Base-by-base conservation (phyloP, 129 eudicot genomes). In the Flaveria ramosissima region DNA sequence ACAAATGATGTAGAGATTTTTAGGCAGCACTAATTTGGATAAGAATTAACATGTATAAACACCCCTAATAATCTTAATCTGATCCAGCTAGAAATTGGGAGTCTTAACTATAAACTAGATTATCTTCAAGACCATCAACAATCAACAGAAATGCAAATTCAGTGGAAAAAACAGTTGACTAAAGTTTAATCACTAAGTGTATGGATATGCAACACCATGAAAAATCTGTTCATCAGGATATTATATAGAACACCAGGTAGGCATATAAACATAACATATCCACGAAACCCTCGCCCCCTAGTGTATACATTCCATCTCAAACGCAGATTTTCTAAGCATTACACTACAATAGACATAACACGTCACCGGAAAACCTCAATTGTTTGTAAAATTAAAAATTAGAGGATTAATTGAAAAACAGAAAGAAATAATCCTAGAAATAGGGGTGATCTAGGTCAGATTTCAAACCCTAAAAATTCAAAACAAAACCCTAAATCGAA, bases 261-360 rank as follows among this genome's bases (percentile, higher is more conserved):
- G 74, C 74, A 70, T 47, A 46, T 23, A 2, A 65, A 65, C 24
- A 36, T 32, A 6, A 67, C 52, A 67, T 8, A 67, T 39, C 43
- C 68, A 63, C 9, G 15, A 4, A 42, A 32, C 20, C 46, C 21
- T 14, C 39, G 7, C 70, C 23, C 21, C n/a, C 70, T 30, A 67
- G 7, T 45, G n/a, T 8, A 47, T 42, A 47, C 4, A n/a, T 68
- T 57, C 11, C 16, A 68, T 17, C 27, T 36, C 50, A 7, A 65
- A 39, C 47, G 3, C 24, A 36, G 48, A 65, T 17, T 26, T 36
- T 65, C 7, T 65, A 36, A 32, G 36, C 66, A 9, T 59, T 59
- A 23, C 66, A 59, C 24, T 30, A 63, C 69, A 6, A 27, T 30
- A 63, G 20, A 63, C 13, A 16, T 27, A 63, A 63, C 69, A 27